These are phyloP conservation scores for Chlorella sp. DNA, from an alignment of 139 green algal species.

Conservation along the genomic window DNA sequence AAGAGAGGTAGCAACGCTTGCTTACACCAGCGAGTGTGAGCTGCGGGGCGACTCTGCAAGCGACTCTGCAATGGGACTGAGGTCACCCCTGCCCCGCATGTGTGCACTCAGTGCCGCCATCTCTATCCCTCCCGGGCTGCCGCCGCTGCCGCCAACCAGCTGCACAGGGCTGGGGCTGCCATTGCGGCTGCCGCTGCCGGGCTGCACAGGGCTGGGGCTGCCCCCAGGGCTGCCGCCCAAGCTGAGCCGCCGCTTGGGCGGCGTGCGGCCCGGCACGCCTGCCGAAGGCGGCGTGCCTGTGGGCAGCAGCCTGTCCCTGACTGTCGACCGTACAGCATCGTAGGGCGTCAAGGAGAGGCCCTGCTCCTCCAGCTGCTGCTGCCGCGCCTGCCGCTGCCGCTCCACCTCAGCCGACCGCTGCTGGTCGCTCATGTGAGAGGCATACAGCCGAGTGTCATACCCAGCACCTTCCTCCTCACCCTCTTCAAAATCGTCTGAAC, in stretches of 20 bases:
- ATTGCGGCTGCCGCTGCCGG: neutral
- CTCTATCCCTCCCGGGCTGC: neutral
- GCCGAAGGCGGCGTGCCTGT: neutral
- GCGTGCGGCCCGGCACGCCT: too few relatives aligned
- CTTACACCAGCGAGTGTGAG: too few relatives aligned
- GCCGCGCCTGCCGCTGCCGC: neutral
- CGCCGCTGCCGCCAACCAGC: neutral
- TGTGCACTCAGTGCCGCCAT: neutral
- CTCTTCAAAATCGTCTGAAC: neutral
- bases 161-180: neutral
- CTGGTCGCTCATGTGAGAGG: neutral
- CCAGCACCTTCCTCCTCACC: neutral
- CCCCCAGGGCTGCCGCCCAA: neutral
- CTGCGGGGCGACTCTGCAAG: too few relatives aligned
- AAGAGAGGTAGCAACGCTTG: too few relatives aligned
- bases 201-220: neutral
- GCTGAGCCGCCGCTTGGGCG: neutral
- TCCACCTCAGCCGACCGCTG: neutral
- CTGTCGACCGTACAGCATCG: neutral
- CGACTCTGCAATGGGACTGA: too few relatives aligned
- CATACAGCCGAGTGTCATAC: slow-evolving; percentile 21
- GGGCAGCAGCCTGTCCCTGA: slow-evolving; percentile 9
- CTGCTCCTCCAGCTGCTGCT: slow-evolving; percentile 9
- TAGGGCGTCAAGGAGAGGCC: neutral
- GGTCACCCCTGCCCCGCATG: too few relatives aligned